phyloP scores from a whole-genome alignment of 2,329 filamentous ascomycete genomes.

The Talaromyces sp. region DNA sequence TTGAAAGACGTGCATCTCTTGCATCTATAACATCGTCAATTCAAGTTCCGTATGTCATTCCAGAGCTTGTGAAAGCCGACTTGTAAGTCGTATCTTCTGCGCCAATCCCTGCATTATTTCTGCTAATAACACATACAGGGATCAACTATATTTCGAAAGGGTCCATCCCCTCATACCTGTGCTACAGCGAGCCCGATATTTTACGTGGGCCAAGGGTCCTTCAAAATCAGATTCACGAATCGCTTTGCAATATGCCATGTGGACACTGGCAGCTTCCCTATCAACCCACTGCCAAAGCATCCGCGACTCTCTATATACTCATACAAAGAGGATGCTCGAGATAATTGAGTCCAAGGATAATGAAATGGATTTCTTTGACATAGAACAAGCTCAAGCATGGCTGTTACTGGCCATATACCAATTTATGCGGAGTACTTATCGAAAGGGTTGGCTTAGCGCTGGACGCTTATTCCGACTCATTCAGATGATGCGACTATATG shows the following conservation, averaged over 20 bases:
- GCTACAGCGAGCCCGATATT: slow-evolving; percentile 87
- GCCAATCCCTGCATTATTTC: background rate
- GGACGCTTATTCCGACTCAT: slow-evolving; percentile 73
- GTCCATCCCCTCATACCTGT: slow-evolving; percentile 79
- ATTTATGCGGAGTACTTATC: slow-evolving; percentile 97
- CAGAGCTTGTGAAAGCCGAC: slow-evolving; percentile 16
- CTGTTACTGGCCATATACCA: slow-evolving; percentile 78
- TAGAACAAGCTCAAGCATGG: slow-evolving; percentile 83
- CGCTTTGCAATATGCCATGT: slow-evolving; percentile 87
- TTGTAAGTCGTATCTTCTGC: slow-evolving; percentile 13
- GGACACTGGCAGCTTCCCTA: slow-evolving; percentile 78
- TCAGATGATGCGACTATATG: slow-evolving; percentile 90
- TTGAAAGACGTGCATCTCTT: slow-evolving; percentile 7
- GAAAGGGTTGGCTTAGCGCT: slow-evolving; percentile 87
- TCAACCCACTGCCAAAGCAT: slow-evolving; percentile 74
- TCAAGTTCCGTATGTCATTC: slow-evolving; percentile 6
- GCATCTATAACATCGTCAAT: background rate
- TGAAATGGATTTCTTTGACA: slow-evolving; percentile 79
- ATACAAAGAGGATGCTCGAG: slow-evolving; percentile 85
- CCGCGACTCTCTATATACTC: slow-evolving; percentile 82
- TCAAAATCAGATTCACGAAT: slow-evolving; percentile 76
- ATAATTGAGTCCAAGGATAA: slow-evolving; percentile 86
- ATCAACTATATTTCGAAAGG: slow-evolving; percentile 86
- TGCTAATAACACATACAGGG: slow-evolving; percentile 42
- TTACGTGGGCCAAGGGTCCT: slow-evolving; percentile 73